Conservation (phyloP, 2,329 filamentous ascomycete genomes). For the Apiospora sp. region DNA sequence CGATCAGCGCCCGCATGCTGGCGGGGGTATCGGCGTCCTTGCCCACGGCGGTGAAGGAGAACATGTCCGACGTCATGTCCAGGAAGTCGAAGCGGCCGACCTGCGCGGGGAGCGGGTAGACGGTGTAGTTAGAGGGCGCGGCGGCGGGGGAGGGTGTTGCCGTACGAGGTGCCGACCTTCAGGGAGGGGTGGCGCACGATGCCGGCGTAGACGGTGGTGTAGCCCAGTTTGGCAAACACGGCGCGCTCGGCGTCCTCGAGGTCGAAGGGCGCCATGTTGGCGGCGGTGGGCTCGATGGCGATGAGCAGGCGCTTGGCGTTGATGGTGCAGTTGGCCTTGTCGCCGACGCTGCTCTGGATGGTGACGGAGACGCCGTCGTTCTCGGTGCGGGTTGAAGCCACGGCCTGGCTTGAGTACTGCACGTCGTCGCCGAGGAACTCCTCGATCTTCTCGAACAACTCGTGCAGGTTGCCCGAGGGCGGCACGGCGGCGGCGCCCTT, state of each 20-base stretch:
- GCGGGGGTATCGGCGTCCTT: constrained; percentile 32
- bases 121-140: constrained; percentile 35
- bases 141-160: constrained; percentile 34
- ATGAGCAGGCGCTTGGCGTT: neutral
- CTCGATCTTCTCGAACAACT: neutral
- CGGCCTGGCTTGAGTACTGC: neutral
- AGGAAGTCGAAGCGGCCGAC: constrained; percentile 42
- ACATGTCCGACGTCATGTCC: constrained; percentile 40
- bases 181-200: constrained; percentile 13
- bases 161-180: constrained; percentile 30
- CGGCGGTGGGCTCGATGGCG: constrained; percentile 7
- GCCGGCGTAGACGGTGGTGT: constrained; percentile 11
- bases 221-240: neutral
- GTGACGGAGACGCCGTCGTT: constrained; percentile 2
- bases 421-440: constrained; percentile 10
- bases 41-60: constrained; percentile 42
- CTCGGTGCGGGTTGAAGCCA: neutral
- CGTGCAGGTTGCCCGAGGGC: constrained; percentile 24
- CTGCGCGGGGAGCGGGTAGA: constrained; percentile 35
- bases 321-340: neutral
- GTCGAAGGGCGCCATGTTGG: constrained; percentile 14
- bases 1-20: constrained; percentile 38
- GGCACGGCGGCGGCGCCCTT: neutral
- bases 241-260: neutral
- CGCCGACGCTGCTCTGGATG: neutral